phyloP scores from a whole-genome alignment of 2,329 filamentous ascomycete genomes.

The Colletotrichum lindemuthianum region DNA sequence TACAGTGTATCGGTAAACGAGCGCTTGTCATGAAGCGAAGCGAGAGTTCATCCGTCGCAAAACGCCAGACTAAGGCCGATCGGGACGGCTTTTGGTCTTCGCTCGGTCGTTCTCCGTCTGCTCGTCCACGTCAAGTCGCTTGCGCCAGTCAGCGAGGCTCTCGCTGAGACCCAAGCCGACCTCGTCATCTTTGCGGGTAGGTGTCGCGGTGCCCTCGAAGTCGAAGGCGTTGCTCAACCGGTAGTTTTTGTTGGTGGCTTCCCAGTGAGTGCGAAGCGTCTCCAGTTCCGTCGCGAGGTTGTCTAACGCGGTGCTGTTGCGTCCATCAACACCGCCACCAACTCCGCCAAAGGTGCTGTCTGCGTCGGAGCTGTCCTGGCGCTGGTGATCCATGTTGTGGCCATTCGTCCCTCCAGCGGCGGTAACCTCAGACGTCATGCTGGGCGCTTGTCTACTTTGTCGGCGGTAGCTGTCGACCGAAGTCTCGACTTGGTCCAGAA shows the following conservation, averaged over 20 bases:
- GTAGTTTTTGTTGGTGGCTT: conserved; percentile 95
- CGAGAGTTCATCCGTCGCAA: conserved; percentile 37
- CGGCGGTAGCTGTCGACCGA: conserved; percentile 96
- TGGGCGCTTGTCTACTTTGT: conserved; percentile 69
- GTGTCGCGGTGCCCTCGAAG: conserved; percentile 65
- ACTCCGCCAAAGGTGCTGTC: conserved; percentile 72
- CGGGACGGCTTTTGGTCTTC: conserved; percentile 36
- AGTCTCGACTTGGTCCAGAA: conserved; percentile 93
- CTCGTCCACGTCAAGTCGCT: conserved; percentile 72
- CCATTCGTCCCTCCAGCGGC: conserved; percentile 47
- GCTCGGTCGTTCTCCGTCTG: conserved; percentile 37
- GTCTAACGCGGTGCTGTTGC: conserved; percentile 79
- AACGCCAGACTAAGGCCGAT: conserved; percentile 38
- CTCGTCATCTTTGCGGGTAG: conserved; percentile 56
- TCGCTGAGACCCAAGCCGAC: conserved; percentile 68
- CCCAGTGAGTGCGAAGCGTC: conserved; percentile 90
- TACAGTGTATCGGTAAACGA: conserved; percentile 26
- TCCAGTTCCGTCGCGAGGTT: conserved; percentile 93
- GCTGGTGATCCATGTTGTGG: conserved; percentile 51
- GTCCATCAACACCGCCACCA: conserved; percentile 53
- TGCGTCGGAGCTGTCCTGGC: conserved; percentile 67
- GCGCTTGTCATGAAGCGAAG: conserved; percentile 31
- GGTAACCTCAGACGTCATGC: conserved; percentile 59
- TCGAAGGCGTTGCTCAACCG: conserved; percentile 90
- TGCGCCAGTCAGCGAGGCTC: conserved; percentile 82